Conservation (phyloP, 1,284 basidiomycete genomes). For the Hortiboletus rubellus region DNA sequence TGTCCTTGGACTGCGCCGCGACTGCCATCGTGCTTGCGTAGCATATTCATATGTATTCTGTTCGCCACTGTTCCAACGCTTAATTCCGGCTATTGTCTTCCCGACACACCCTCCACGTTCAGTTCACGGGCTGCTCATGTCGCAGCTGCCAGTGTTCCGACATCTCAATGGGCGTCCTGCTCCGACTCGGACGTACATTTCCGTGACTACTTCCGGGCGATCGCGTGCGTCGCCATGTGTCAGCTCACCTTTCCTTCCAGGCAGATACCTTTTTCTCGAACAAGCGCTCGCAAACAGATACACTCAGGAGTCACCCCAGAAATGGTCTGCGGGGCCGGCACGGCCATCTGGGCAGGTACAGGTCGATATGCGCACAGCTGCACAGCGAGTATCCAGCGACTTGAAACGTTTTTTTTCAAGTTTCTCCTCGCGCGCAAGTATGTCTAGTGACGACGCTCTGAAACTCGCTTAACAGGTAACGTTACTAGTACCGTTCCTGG, state of each 20-base stretch:
- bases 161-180: background rate
- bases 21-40: background rate
- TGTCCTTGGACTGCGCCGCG: background rate
- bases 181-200: background rate
- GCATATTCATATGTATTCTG: background rate
- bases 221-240: too few relatives aligned
- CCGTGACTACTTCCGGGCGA: background rate
- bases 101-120: background rate
- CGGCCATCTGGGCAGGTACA: conserved; percentile 4
- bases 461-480: conserved; percentile 18
- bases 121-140: too few relatives aligned
- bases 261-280: background rate
- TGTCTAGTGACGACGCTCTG: background rate
- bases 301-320: background rate
- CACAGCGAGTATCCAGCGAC: background rate
- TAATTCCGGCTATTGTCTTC: background rate
- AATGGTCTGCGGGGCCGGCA: background rate
- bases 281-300: background rate
- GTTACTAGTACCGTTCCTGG: conserved; percentile 11
- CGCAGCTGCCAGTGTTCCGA: background rate
- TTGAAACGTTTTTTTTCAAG: conserved; percentile 17
- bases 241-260: too few relatives aligned
- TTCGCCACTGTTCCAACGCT: background rate
- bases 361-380: background rate
- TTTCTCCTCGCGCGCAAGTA: background rate